These are phyloP conservation scores for Collybia nuda DNA, from an alignment of 768 basidiomycete species.

Conservation along the genomic window DNA sequence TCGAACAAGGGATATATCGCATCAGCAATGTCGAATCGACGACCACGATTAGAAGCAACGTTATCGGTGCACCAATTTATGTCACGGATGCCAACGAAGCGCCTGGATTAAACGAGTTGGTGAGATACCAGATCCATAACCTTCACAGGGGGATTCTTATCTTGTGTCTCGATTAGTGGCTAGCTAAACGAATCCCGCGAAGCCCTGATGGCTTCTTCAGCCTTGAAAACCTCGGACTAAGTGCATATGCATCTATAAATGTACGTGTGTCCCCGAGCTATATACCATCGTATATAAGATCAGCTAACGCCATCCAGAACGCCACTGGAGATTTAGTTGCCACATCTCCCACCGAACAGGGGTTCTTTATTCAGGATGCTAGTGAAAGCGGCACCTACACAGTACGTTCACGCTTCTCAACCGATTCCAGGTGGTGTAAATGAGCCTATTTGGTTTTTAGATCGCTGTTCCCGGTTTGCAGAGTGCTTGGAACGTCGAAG, in stretches of 20 bases:
- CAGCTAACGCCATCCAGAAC: too few species aligned
- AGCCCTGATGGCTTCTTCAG: background rate
- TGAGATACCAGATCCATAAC: background rate
- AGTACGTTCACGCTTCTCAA: too few species aligned
- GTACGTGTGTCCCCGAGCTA: background rate
- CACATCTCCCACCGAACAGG: too few species aligned
- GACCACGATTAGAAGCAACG: background rate
- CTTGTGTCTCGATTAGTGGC: background rate
- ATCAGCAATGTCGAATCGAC: background rate
- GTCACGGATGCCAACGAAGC: background rate
- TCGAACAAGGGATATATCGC: background rate
- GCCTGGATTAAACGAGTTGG: background rate
- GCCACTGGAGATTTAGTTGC: too few species aligned
- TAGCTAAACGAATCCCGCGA: background rate
- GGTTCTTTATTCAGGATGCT: too few species aligned
- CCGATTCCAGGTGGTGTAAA: too few species aligned
- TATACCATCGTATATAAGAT: background rate
- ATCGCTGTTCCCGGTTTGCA: too few species aligned
- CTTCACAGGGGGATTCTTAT: background rate
- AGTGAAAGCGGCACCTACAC: too few species aligned
- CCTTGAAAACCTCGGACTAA: background rate
- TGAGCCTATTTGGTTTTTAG: too few species aligned
- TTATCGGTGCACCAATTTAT: background rate
- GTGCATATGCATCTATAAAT: background rate
- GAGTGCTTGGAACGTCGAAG: too few species aligned